Conservation (phyloP, 2,329 filamentous ascomycete species). For the Arthrobotrys iridis region DNA sequence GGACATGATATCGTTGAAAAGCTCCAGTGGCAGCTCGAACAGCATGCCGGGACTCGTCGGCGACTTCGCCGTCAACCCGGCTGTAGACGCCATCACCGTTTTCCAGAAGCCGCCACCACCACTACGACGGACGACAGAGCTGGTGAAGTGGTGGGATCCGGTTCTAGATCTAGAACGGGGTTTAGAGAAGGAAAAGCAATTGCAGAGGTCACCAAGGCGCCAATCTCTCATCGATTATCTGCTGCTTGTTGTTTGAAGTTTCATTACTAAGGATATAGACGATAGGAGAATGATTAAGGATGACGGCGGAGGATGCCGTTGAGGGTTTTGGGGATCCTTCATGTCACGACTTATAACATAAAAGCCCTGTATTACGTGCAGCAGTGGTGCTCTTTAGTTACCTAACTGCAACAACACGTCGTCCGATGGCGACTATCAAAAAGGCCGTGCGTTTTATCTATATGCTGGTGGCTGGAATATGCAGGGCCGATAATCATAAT, state of each 20-base stretch:
- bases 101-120: not conserved
- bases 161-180: not conserved
- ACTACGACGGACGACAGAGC: not conserved
- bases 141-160: not conserved
- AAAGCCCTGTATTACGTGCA: not conserved
- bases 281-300: not conserved
- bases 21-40: constrained; percentile 3
- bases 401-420: constrained; percentile 7
- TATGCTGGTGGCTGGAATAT: not conserved
- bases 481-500: constrained; percentile 1
- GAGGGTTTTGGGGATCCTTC: not conserved
- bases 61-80: too few species aligned
- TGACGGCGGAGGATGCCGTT: not conserved
- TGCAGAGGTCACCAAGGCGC: not conserved
- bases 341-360: not conserved
- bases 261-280: not conserved
- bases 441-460: not conserved
- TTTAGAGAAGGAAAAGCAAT: not conserved
- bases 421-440: not conserved
- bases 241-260: not conserved
- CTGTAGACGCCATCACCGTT: not conserved
- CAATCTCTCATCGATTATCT: not conserved
- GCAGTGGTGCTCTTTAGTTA: not conserved
- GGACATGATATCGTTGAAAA: not conserved
- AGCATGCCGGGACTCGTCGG: not conserved